Base-by-base conservation (phyloP, 2,329 filamentous ascomycete species). In the Didymosphaeria variabile region DNA sequence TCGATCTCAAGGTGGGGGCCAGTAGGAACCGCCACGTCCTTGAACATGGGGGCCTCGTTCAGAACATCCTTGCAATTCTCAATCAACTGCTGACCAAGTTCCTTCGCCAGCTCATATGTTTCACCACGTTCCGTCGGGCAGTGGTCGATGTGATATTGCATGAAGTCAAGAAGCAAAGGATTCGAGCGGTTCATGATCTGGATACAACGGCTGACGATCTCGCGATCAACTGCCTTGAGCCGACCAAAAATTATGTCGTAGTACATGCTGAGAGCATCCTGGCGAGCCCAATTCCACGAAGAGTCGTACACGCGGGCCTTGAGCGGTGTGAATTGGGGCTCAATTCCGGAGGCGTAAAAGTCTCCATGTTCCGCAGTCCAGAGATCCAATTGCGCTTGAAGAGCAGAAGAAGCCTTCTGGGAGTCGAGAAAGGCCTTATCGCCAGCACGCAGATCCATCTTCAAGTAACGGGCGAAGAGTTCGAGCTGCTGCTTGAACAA, bases 61-160 rank as follows among this genome's bases (percentile, higher is more conserved):
- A 99, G 84, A 19, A 97, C 93, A 31, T 99, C 95, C 77, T 91
- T 94, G 84, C 95, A 98, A 83, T 99, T 99, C 79, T 97, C 92
- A 70, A 99, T 97, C 57, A 99, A 90, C 82, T 96, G 92, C 75
- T 92, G 86, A 38, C 93, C 94, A 26, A 99, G 90, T 80, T 95
- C 90, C 83, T 99, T 97, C 46, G 95, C 95, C n/a, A 99, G 89
- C 81, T 95, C 88, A 81, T 99, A 99, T 1, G 95, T 99, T 83
- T 99, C 95, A 61, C 95, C 95, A 54, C 94, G 91, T 76, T 99
- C 94, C 0, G 94, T 94, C 0, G 95, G 95, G 83, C 94, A 98
- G 83, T 98, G 95, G 74, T 99, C 95, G 74, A 99, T 99, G 82
- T 99, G 95, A 73, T 99, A 98, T 78, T 99, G 95, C 95, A 99